These are phyloP conservation scores for Haematococcus lacustris DNA, from an alignment of 139 green algal species.

Conservation along the genomic window DNA sequence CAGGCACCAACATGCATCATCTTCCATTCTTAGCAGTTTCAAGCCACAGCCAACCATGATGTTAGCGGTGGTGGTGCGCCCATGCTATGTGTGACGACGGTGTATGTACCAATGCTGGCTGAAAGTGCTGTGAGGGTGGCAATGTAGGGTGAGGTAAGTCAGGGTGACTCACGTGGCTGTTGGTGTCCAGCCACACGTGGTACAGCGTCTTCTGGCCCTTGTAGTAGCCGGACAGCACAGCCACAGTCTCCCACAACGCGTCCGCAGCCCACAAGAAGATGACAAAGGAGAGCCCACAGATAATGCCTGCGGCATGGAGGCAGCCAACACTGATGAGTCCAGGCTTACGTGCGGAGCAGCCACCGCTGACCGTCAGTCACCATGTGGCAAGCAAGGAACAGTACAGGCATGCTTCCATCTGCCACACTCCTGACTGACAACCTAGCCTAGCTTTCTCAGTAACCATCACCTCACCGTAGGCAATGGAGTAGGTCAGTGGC, in stretches of 20 bases:
- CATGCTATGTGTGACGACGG: background rate
- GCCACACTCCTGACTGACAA: too few relatives aligned
- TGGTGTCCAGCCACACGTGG: constrained; percentile 11
- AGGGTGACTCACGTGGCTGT: background rate
- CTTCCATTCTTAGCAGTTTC: too few relatives aligned
- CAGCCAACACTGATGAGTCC: too few relatives aligned
- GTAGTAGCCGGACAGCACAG: background rate
- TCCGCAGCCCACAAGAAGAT: constrained; percentile 38
- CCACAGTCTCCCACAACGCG: background rate
- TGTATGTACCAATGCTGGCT: background rate
- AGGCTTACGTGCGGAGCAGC: too few relatives aligned
- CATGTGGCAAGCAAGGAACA: too few relatives aligned
- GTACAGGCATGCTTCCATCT: too few relatives aligned
- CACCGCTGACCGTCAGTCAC: too few relatives aligned
- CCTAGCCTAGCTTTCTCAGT: too few relatives aligned
- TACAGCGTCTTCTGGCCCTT: constrained; percentile 7
- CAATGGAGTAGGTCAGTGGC: constrained; percentile 23
- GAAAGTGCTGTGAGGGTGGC: constrained; percentile 2
- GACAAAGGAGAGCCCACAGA: constrained; percentile 47
- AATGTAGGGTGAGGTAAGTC: constrained; percentile 4
- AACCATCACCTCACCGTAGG: too few relatives aligned
- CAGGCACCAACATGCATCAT: background rate
- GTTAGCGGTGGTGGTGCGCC: background rate
- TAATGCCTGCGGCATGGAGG: too few relatives aligned
- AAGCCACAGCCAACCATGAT: background rate